Evolutionary conservation across 192 early-diverging fungal species (phyloP), one percentile per base, ranked within the genome.

Genomic region (Spizellomyces punctatus): DNA sequence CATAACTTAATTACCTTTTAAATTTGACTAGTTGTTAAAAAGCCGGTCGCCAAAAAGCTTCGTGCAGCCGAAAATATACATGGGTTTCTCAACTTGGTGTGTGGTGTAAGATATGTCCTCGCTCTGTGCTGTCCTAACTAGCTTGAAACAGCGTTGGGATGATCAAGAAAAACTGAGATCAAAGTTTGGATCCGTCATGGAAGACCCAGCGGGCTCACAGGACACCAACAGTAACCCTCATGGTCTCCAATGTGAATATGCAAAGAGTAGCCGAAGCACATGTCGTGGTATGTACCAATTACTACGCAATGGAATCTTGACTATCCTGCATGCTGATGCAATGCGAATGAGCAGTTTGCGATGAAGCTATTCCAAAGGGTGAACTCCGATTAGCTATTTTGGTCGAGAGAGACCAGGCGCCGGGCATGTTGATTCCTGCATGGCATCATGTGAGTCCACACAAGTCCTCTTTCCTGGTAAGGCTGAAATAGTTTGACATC

Each of bases 221-320:
- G 27, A 36, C 27, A 36, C 27, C 3, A 36, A 36, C 27, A 36
- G 12, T 10, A 66, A 66, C 16, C 67, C 67, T 3, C 36, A 58
- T 4, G 67, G 57, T 61, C 67, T 58, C 41, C 52, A 69, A 71
- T 6, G 19, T 12, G 69, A 71, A 16, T 47, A 47, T 27, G 69
- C 69, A 10, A 71, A 71, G 45, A 71, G 59, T 46, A 49, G 46
- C 43, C 36, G 69, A 42, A 55, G 48, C 45, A 47, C 41, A n/a
- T 71, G 69, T 36, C 58, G 42, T 36, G 27, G 27, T 36, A 36
- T 36, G 27, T 36, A 3, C 27, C 27, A 36, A 36, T 36, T 36
- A 36, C 27, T 36, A 3, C 27, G 27, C 27, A 36, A 36, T 36
- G 27, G 27, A 36, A 36, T 36, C 27, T 36, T 36, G 27, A 36